Evolutionary conservation across 2,329 filamentous ascomycete species (phyloP).

Genomic region (Nectriaceae sp.): DNA sequence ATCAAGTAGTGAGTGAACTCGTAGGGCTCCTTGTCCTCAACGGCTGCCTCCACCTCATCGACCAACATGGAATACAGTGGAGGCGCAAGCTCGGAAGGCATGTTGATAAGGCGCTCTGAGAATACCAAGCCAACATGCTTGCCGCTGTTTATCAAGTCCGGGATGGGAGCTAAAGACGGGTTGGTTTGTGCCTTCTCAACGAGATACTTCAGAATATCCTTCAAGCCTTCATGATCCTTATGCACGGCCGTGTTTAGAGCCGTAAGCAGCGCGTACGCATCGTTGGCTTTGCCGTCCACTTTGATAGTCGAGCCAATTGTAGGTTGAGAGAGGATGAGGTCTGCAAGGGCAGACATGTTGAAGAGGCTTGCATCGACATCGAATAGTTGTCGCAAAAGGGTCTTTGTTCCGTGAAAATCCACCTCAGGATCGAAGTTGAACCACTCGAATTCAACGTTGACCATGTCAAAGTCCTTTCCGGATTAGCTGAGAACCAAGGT

Average conservation of each 20-base stretch:
- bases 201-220: constrained; percentile 73
- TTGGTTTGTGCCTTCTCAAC: constrained; percentile 54
- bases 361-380: constrained; percentile 85
- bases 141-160: constrained; percentile 53
- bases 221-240: constrained; percentile 71
- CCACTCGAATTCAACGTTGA: constrained; percentile 98
- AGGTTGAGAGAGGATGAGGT: constrained; percentile 84
- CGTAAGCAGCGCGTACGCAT: constrained; percentile 91
- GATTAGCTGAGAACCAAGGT: constrained; percentile 15
- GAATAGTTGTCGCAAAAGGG: constrained; percentile 85
- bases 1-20: constrained; percentile 92
- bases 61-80: constrained; percentile 94
- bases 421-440: constrained; percentile 89
- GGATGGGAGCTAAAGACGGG: constrained; percentile 57
- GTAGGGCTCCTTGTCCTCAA: constrained; percentile 91
- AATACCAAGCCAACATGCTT: constrained; percentile 80
- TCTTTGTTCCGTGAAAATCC: constrained; percentile 95
- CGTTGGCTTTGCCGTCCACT: constrained; percentile 90
- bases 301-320: constrained; percentile 94
- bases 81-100: constrained; percentile 88
- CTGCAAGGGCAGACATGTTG: constrained; percentile 82
- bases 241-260: constrained; percentile 82
- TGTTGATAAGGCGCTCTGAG: constrained; percentile 94
- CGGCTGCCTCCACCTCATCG: constrained; percentile 85
- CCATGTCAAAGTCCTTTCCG: constrained; percentile 78